Evolutionary conservation across 169 alveolate species (phyloP).

Genomic region (Theileria annulata): DNA sequence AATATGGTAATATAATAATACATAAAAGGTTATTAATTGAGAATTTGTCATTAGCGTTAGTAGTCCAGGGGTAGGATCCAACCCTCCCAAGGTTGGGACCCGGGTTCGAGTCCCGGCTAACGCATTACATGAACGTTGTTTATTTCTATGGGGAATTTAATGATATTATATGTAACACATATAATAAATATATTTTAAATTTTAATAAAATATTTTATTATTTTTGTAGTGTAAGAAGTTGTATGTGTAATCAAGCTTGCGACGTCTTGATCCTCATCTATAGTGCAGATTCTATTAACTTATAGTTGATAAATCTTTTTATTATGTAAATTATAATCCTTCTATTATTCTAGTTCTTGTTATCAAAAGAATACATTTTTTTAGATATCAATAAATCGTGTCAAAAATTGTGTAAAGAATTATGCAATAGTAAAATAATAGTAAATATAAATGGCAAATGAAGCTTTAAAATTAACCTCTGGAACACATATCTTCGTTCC

Average conservation of each 20-base stretch:
- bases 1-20: not conserved
- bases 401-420: not conserved
- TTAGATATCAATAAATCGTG: too few species aligned
- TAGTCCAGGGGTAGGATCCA: constrained; percentile 86
- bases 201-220: too few species aligned
- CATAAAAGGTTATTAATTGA: not conserved
- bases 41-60: constrained; percentile 62
- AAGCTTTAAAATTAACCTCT: constrained; percentile 35
- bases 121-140: constrained; percentile 54
- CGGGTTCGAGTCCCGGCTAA: constrained; percentile 89
- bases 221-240: not conserved
- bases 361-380: too few species aligned
- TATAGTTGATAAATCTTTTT: too few species aligned
- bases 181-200: too few species aligned
- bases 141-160: constrained; percentile 19
- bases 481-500: constrained; percentile 68
- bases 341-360: too few species aligned
- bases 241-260: not conserved
- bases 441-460: constrained; percentile 19
- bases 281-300: too few species aligned
- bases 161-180: not conserved
- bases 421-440: not conserved
- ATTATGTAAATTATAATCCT: too few species aligned
- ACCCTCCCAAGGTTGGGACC: constrained; percentile 89
- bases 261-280: not conserved